Evolutionary conservation across 2,329 filamentous ascomycete species (phyloP), one percentile per base, ranked within the genome.

Genomic region (Colletotrichum sp.): DNA sequence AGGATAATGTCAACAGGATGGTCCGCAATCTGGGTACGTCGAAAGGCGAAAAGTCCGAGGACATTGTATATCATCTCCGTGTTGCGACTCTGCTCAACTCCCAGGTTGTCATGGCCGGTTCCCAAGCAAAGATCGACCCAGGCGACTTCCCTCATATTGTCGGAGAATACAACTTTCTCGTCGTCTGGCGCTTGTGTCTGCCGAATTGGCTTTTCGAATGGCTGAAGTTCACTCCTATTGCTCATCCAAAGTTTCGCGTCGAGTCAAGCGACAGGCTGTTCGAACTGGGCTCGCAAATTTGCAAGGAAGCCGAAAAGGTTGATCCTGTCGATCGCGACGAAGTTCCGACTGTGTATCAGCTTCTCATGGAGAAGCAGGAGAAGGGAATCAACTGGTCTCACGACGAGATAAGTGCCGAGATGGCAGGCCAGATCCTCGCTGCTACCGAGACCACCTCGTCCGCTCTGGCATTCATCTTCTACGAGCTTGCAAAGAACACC

Each of bases 381-480:
- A 62, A 77, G 58, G 38, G 64, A 2, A 48, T 26, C 13, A 38
- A 58, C 5, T 75, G 69, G 65, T 36, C 21, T 16, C 64, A 74
- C n/a, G 9, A 75, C 24, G 77, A 76, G 32, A 56, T 78, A 56
- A 74, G 70, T 21, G 76, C 74, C 56, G 78, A 78, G 65, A 77
- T 79, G 71, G 78, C 77, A 5, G 76, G 78, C 38, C 74, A 79
- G 56, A 63, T 77, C 18, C 73, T 76, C 18, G 74, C 78, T 16
- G 77, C 75, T 18, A 78, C 66, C 13, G 75, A 76, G 66, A 78
- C 77, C 6, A 78, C 76, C 7, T 78, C 76, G 28, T 78, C 76
- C 14, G 75, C 76, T 13, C 48, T 78, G 32, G 66, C 75, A 32
- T 78, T 78, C 43, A 78, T 78, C 34, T 74, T 77, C 14, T 78